Conservation (phyloP, 2,329 filamentous ascomycete species). For the Hypoxylon sp. region DNA sequence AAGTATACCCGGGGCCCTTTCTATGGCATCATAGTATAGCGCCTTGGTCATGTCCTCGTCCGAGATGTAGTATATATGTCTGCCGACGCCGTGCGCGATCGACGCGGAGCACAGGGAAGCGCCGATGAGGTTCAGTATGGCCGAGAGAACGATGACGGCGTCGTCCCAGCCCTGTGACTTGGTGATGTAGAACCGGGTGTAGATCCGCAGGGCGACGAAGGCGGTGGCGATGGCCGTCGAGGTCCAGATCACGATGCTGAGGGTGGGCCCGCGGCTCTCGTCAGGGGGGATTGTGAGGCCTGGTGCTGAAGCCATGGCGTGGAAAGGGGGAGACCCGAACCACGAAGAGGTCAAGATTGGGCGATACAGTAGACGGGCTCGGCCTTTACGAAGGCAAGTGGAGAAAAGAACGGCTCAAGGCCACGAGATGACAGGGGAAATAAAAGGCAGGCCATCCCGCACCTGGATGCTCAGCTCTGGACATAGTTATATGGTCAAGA, state of each 20-base stretch:
- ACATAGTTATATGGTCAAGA: too few relatives aligned
- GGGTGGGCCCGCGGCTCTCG: background rate
- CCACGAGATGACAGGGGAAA: too few relatives aligned
- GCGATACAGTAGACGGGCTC: too few relatives aligned
- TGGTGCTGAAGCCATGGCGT: too few relatives aligned
- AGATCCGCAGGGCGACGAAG: background rate
- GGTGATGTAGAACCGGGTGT: background rate
- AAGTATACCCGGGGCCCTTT: background rate
- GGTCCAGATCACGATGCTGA: background rate
- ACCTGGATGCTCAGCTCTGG: too few relatives aligned
- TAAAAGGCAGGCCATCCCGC: too few relatives aligned
- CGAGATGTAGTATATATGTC: background rate
- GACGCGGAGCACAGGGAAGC: background rate
- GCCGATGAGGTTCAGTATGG: background rate
- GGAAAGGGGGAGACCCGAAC: too few relatives aligned
- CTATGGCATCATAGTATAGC: background rate
- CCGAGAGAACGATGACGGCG: background rate
- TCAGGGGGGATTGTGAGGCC: background rate
- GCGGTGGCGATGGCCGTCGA: background rate
- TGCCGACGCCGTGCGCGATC: background rate
- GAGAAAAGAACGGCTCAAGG: too few relatives aligned
- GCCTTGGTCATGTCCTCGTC: background rate
- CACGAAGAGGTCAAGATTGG: too few relatives aligned
- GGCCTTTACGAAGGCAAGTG: too few relatives aligned
- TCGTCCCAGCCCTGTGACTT: background rate